Base-by-base conservation (phyloP, 192 early-diverging fungal species). In the Coemansia reversa region DNA sequence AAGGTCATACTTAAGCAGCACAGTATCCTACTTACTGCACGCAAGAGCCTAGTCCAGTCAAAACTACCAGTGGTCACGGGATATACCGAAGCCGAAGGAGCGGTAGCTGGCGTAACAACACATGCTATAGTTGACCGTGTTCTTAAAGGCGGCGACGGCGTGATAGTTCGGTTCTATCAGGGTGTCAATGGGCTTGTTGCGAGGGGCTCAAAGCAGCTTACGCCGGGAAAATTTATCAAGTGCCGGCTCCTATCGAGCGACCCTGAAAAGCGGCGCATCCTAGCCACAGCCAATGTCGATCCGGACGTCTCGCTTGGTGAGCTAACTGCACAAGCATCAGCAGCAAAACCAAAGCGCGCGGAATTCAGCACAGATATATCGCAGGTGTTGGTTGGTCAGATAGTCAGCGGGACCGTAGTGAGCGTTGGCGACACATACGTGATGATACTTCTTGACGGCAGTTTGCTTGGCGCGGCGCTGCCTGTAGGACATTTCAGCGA, bases 121-220 rank as follows among this genome's bases (percentile, higher is more conserved):
- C 67, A 69, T 49, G 79, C 57, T 16, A 62, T 69, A 24, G 74
- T 81, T 9, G 60, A 57, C n/a, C 66, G 70, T 51, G 60, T 53
- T 7, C 60, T 67, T 23, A 69, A 63, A 27, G 39, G 39, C 14
- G 82, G 82, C 35, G 93, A 93, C 47, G 87, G 86, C 55, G 74
- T 93, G 39, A 66, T 95, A 35, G 87, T 95, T 7, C 58, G 65
- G 9, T 94, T 97, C 59, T 98, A 89, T 83, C 87, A 90, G 76
- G 81, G 89, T 50, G 70, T 92, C 7, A 68, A 73, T 51, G 91
- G 84, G 1, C 84, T 95, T 63, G 85, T 83, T 7, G 51, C 66
- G 7, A 69, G 85, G 51, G 69, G 86, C n/a, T 64, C 83, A 12
- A 74, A 83, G 58, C 54, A 70, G 20, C 90, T 90, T 50, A 80